Evolutionary conservation across 1,139 yeast genomes (phyloP).

Genomic region (Yamadazyma friedrichii): DNA sequence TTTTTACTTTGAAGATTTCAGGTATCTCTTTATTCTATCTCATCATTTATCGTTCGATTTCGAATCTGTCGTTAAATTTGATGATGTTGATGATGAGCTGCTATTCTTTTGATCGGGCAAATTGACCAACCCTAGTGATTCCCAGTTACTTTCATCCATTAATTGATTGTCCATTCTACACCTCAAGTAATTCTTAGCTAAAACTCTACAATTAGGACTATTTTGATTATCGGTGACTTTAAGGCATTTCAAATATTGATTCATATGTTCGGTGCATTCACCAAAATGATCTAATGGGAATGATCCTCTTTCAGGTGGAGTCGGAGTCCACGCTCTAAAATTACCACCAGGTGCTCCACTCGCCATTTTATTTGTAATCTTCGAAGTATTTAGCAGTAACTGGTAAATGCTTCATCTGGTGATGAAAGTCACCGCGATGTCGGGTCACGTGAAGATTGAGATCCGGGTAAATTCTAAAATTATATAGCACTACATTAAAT

Average conservation of each 20-base stretch:
- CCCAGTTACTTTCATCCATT: constrained; percentile 85
- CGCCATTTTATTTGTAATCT: constrained; percentile 17
- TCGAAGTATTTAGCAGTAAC: no score
- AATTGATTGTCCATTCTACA: constrained; percentile 91
- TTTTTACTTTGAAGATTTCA: neutral
- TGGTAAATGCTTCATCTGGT: no score
- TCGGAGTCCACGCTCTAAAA: constrained; percentile 64
- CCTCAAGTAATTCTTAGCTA: constrained; percentile 77
- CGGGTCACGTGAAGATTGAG: no score
- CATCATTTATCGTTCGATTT: neutral
- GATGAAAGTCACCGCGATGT: no score
- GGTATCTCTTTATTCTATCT: neutral
- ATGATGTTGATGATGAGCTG: neutral
- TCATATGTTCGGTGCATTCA: constrained; percentile 79
- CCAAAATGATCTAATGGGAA: constrained; percentile 92
- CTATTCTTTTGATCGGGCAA: constrained; percentile 40
- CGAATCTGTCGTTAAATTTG: neutral
- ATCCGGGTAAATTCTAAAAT: no score
- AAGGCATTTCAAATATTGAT: constrained; percentile 73
- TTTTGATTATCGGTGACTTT: constrained; percentile 76
- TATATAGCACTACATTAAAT: no score
- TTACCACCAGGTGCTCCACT: constrained; percentile 38
- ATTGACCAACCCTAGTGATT: constrained; percentile 64
- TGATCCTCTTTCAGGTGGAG: constrained; percentile 95
- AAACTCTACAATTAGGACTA: constrained; percentile 82